A percentile compares a stretch with the other conserved stretches of the same genome.
Conservation (phyloP, 352 stramenopile genomes). For the Hyaloperonospora arabidopsidis region DNA sequence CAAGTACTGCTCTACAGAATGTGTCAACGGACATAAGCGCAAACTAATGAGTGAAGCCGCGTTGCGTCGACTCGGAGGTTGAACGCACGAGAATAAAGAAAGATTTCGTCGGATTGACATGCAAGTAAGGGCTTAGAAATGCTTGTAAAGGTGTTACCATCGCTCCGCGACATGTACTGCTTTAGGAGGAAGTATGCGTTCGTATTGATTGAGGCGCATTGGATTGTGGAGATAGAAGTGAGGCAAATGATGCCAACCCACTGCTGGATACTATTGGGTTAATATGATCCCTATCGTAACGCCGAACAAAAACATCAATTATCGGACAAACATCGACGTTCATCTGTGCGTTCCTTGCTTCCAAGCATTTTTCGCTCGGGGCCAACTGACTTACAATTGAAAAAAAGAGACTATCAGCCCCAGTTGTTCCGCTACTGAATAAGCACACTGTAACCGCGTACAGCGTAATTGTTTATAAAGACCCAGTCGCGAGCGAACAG, state of each 20-base stretch:
- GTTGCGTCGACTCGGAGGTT: conserved; percentile 63
- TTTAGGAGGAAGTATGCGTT: not conserved
- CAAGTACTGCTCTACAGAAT: conserved; percentile 91
- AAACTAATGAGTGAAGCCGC: conserved; percentile 91
- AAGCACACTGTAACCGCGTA: too few relatives aligned
- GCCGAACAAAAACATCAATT: not conserved
- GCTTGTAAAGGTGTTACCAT: conserved; percentile 21
- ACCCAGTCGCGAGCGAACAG: too few relatives aligned
- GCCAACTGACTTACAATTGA: too few relatives aligned
- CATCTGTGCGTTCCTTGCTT: too few relatives aligned
- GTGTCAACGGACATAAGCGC: conserved; percentile 88
- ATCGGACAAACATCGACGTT: not conserved
- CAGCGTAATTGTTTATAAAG: too few relatives aligned
- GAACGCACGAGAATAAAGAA: conserved; percentile 6
- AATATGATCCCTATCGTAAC: not conserved
- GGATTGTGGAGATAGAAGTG: not conserved
- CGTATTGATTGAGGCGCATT: conserved; percentile 1
- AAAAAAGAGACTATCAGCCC: too few relatives aligned
- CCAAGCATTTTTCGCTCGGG: too few relatives aligned
- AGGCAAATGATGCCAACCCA: too few relatives aligned
- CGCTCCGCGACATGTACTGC: conserved; percentile 28
- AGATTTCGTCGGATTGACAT: not conserved
- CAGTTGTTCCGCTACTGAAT: too few relatives aligned
- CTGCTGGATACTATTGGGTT: too few relatives aligned
- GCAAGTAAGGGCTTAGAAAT: conserved; percentile 17